Base-by-base conservation (phyloP, 2,329 filamentous ascomycete genomes). In the Myriangium duriaei region DNA sequence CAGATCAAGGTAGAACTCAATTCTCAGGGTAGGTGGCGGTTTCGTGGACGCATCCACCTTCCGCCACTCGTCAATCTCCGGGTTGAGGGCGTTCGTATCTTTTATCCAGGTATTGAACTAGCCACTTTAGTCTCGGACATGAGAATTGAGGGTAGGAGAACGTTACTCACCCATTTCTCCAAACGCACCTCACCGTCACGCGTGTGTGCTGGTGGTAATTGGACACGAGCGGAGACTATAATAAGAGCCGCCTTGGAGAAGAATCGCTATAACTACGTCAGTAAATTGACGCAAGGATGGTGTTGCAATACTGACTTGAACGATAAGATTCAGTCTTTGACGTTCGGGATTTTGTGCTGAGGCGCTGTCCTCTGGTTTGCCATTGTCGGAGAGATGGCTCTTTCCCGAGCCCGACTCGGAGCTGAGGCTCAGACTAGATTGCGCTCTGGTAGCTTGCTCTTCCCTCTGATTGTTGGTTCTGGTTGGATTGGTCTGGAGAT, bases 81-180 rank as follows among this genome's bases (percentile, higher is more conserved):
- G 80, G 51, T 73, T 70, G 53, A 94, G 86, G 43, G 82, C 77
- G 53, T 94, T 84, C 45, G 88, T 88, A 51, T 98, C 91, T 50
- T 93, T 82, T 31, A 94, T 79, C 48, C 94, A 81, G 49, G 95
- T 77, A 65, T 94, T 92, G 62, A 95, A 98, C 91, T 96, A 52
- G 14, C n/a, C 11, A 10, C 21, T 26, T 26, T n/a, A 26, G 21
- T 26, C 21, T 7, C 7, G 7, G 7, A 26, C 21, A 26, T 26
- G 21, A n/a, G 7, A 7, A 26, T 7, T 26, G 7, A 26, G 21
- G n/a, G n/a, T n/a, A 26, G n/a, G n/a, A 7, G 7, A n/a, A 26
- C n/a, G 21, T 26, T 33, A 13, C 39, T 34, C 71, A 88, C 85
- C 84, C 85, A 93, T 75, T 83, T 85, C 56, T 91, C 92, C 35